Evolutionary conservation across 345 rosid species (phyloP), one percentile per base, ranked within the genome.

Genomic region (Ailanthus altissimus): DNA sequence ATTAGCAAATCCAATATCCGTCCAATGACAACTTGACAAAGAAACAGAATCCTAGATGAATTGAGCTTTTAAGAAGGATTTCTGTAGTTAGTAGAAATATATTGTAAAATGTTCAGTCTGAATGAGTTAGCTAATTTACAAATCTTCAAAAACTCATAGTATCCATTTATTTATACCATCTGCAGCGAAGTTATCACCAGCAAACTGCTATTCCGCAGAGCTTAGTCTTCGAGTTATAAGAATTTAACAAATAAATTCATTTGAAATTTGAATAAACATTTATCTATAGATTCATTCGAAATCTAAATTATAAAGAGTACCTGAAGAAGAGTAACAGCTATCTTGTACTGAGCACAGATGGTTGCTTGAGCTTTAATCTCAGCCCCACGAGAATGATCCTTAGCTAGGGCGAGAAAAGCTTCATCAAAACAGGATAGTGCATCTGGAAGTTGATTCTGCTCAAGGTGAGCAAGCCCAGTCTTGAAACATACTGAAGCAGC

Each of bases 361-460:
- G 99, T 96, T 57, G 94, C 98, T 86, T 96, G 99, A 76, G 99
- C 91, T 84, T 92, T 93, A 75, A 96, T 89, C 82, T 93, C 99
- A 23, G 90, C 94, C 58, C 99, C 99, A 81, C 98, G 97, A 69
- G 98, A 96, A 56, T 89, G 84, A 85, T 96, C 99, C 90, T 93
- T 96, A 46, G 99, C 98, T 60, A 93, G 88, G 67, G 98, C 99
- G 60, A 96, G 87, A 86, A 96, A 96, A 76, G 97, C 98, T 87
- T 96, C 97, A 65, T 96, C 94, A 43, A 93, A 96, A 85, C 98
- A 93, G 69, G 98, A 93, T 73, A 96, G 81, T 51, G 99, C 97
- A 88, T 96, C 99, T 13, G 98, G 84, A 72, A 96, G 99, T 82
- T 96, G 99, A 82, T 96, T 96, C 84, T 86, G 99, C 82, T 96